Evolutionary conservation across 2,329 filamentous ascomycete species (phyloP).

Genomic region (Verticillium nubilum): DNA sequence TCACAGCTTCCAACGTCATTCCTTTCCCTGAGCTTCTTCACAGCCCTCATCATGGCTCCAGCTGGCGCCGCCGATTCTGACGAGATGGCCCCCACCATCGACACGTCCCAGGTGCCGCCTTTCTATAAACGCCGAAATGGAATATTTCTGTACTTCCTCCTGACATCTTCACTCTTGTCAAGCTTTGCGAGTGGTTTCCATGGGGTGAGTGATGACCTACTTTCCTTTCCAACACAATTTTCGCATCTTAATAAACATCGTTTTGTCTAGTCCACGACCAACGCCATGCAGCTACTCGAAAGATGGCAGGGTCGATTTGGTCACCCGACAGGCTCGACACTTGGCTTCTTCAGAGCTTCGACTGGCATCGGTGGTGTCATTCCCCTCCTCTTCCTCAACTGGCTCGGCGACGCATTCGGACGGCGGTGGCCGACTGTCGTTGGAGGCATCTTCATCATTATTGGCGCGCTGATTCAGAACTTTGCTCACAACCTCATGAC

Average conservation of each 20-base stretch:
- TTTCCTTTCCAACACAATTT: not conserved
- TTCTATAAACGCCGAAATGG: constrained; percentile 35
- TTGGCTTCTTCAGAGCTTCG: constrained; percentile 33
- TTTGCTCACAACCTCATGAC: constrained; percentile 27
- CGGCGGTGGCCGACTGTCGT: constrained; percentile 27
- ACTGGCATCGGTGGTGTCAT: constrained; percentile 33
- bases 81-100: constrained; percentile 23
- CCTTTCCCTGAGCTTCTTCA: not conserved
- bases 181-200: constrained; percentile 36
- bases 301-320: constrained; percentile 31
- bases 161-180: constrained; percentile 34
- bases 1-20: not conserved
- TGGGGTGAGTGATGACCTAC: constrained; percentile 22
- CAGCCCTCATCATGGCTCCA: constrained; percentile 22
- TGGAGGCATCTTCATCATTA: constrained; percentile 32
- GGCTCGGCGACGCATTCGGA: constrained; percentile 28
- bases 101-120: constrained; percentile 22
- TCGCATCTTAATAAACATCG: not conserved
- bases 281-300: constrained; percentile 30
- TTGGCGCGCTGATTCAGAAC: constrained; percentile 28
- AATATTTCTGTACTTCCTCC: constrained; percentile 33
- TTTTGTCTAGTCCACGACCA: constrained; percentile 27
- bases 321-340: constrained; percentile 27
- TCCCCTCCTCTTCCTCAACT: constrained; percentile 27
- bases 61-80: constrained; percentile 23